Percentiles rank a stretch among this genome's conserved stretches.
phyloP scores from a whole-genome alignment of 805 yeast species.

The Starmerella khaoyaiensis region DNA sequence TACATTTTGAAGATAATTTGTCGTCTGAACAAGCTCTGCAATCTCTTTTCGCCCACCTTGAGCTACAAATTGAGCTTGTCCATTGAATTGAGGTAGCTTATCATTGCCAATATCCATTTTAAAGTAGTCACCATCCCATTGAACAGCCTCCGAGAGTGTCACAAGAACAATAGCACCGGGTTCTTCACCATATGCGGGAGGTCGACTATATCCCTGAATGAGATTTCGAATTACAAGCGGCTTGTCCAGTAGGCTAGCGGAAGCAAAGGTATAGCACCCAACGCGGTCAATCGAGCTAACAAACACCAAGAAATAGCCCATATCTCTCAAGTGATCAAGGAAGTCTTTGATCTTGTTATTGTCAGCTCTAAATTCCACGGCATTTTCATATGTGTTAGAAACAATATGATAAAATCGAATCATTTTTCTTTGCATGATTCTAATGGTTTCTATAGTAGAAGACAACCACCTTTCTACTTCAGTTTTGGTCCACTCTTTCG shows the following conservation, averaged over 20 bases:
- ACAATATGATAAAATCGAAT: conserved; percentile 61
- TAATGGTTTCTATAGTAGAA: conserved; percentile 30
- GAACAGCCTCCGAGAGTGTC: conserved; percentile 69
- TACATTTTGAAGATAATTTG: conserved; percentile 12
- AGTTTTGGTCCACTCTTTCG: conserved; percentile 33
- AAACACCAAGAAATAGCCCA: conserved; percentile 64
- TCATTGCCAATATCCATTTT: conserved; percentile 33
- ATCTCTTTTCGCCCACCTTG: conserved; percentile 54
- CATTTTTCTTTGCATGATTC: conserved; percentile 59
- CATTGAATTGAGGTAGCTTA: conserved; percentile 38
- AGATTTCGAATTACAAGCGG: conserved; percentile 28
- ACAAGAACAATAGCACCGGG: conserved; percentile 57
- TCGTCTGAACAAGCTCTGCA: conserved; percentile 29
- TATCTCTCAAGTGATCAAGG: conserved; percentile 43
- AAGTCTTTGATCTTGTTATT: conserved; percentile 32
- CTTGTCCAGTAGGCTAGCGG: conserved; percentile 37
- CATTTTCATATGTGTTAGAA: conserved; percentile 59
- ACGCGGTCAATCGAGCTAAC: conserved; percentile 50
- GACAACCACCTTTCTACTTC: conserved; percentile 42
- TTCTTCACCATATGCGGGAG: conserved; percentile 14
- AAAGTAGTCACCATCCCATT: conserved; percentile 78
- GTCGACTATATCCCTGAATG: conserved; percentile 27
- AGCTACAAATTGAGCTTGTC: conserved; percentile 53
- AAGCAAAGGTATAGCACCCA: conserved; percentile 54
- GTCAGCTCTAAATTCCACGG: conserved; percentile 35